Evolutionary conservation across 1,284 basidiomycete species (phyloP).

Genomic region (Trametes pubescens): DNA sequence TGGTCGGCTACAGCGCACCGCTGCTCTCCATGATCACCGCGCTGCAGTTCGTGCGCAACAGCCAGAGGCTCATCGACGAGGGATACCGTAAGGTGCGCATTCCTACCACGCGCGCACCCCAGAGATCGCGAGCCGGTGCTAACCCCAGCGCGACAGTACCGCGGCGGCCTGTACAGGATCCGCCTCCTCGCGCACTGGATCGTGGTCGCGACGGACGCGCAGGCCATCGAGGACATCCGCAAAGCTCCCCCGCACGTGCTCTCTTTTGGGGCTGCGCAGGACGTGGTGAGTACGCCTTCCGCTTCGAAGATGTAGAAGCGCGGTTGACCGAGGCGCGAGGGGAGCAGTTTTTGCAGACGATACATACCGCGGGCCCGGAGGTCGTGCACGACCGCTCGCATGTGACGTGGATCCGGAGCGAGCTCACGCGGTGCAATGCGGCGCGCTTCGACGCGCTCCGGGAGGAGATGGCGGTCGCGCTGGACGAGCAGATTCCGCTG

Average conservation of each 20-base stretch:
- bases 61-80: neutral
- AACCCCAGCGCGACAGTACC: neutral
- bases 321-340: neutral
- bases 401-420: conserved; percentile 33
- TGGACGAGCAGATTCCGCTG: conserved; percentile 34
- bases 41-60: neutral
- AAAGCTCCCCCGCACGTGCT: neutral
- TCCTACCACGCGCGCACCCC: neutral
- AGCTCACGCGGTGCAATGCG: conserved; percentile 36
- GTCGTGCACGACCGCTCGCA: conserved; percentile 31
- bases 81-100: neutral
- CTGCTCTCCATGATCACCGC: neutral
- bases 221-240: conserved; percentile 1
- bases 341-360: conserved; percentile 11
- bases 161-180: neutral
- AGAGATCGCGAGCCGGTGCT: neutral
- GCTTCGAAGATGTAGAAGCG: too few relatives aligned
- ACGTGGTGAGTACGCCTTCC: neutral
- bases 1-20: neutral
- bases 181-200: neutral
- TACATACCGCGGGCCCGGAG: conserved; percentile 15
- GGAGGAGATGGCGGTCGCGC: conserved; percentile 39
- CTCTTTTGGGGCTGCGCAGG: neutral
- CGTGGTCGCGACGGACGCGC: neutral
- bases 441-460: conserved; percentile 34